Evolutionary conservation across 2,329 filamentous ascomycete species (phyloP), one percentile per base, ranked within the genome.

Genomic region (Cytospora schulzeri): DNA sequence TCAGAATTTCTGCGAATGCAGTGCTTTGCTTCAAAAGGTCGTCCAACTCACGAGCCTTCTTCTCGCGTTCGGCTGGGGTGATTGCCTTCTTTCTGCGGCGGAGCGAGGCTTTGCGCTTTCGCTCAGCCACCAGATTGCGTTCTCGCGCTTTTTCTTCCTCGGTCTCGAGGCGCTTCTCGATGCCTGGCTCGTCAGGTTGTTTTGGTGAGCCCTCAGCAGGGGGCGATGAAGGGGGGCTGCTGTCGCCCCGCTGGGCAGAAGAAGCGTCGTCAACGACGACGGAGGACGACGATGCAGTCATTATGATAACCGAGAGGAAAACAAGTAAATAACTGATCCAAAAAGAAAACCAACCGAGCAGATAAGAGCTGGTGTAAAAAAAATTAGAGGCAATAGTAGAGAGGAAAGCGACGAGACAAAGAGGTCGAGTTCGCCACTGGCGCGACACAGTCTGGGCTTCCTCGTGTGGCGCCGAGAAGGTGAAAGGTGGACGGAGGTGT

Each of bases 1-100:
- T 88, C 1, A 89, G 71, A 12, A 88, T 87, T 45, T 88, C 83
- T 26, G 83, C 85, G 63, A 89, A 89, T 0, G 85, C 81, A 0
- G 82, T 84, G 56, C 84, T 87, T 71, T 88, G 85, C 51, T 78
- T 78, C 0, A 89, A 76, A 2, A 89, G 75, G 57, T 85, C 81
- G 29, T 89, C 85, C 0, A 89, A 76, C 63, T 88, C 83, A 52
- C 79, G 80, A 0, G 85, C 86, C 69, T 88, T 88, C 0, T 77
- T 78, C 54, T 87, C 84, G 1, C 84, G 77, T 67, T 88, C 85
- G 1, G 78, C 75, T 62, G 83, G 82, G 1, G 80, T 83, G 55
- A 85, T 75, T 1, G 73, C 70, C 0, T 80, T 79, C 69, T 81
- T 84, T 70, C 80, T 81, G 70, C 80, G 83, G 67, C 77, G 81